phyloP scores from a whole-genome alignment of 352 stramenopile species.

The Thalassiosira livingstoniorum region DNA sequence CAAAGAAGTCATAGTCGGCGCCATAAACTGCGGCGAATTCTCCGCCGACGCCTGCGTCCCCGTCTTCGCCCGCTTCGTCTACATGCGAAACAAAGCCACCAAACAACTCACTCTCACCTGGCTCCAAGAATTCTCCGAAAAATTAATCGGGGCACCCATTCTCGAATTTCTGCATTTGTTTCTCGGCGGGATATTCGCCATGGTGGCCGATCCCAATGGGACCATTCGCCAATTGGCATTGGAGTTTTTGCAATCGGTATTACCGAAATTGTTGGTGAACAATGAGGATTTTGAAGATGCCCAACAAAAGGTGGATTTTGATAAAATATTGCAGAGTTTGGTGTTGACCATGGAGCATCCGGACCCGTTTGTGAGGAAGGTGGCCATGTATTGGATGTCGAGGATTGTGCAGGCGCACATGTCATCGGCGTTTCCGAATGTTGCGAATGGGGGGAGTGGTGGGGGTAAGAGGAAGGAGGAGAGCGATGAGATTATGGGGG shows the following conservation, averaged over 20 bases:
- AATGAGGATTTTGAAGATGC: slow-evolving; percentile 82
- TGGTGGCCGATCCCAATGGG: slow-evolving; percentile 82
- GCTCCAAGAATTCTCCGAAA: slow-evolving; percentile 82
- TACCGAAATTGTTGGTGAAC: slow-evolving; percentile 80
- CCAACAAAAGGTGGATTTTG: slow-evolving; percentile 82
- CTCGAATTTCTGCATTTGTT: slow-evolving; percentile 85
- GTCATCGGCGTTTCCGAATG: slow-evolving; percentile 41
- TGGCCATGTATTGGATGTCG: slow-evolving; percentile 86
- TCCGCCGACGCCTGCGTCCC: slow-evolving; percentile 80
- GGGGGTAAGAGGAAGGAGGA: slow-evolving; percentile 9
- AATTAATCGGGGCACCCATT: slow-evolving; percentile 81
- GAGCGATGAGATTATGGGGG: slow-evolving; percentile 25
- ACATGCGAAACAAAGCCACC: slow-evolving; percentile 85
- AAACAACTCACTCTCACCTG: slow-evolving; percentile 84
- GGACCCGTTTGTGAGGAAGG: slow-evolving; percentile 86
- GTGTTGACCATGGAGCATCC: slow-evolving; percentile 85
- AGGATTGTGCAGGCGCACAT: slow-evolving; percentile 86
- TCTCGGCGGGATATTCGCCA: slow-evolving; percentile 82
- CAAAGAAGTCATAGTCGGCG: slow-evolving; percentile 82
- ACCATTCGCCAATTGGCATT: slow-evolving; percentile 81
- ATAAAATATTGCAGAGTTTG: slow-evolving; percentile 85
- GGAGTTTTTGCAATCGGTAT: slow-evolving; percentile 81
- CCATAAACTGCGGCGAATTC: slow-evolving; percentile 81
- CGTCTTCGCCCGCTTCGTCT: slow-evolving; percentile 84
- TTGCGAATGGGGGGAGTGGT: slow-evolving; percentile 9